A percentile compares a stretch with the other conserved stretches of the same genome.
Evolutionary conservation across 176 grass and related monocot genomes (phyloP).

Genomic region (Poa annua): DNA sequence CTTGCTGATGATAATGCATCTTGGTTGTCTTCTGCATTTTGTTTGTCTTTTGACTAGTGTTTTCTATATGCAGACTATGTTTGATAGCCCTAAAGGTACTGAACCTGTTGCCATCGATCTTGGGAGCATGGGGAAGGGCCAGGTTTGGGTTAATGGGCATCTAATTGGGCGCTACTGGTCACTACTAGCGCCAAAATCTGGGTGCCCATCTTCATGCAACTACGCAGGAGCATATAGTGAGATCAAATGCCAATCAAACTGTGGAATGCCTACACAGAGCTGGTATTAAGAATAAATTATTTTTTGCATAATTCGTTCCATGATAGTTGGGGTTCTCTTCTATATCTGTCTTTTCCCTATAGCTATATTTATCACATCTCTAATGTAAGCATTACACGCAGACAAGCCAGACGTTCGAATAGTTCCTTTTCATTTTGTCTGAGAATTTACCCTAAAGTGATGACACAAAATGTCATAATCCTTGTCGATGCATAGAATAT

Average conservation of each 20-base stretch:
- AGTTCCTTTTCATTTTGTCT: constrained; percentile 1
- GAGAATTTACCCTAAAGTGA: background rate
- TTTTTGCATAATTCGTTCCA: background rate
- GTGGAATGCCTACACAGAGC: constrained; percentile 89
- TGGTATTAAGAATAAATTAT: constrained; percentile 57
- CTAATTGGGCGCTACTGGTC: constrained; percentile 91
- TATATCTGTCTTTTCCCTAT: constrained; percentile 14
- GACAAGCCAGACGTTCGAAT: constrained; percentile 22
- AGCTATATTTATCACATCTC: background rate
- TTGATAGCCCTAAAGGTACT: constrained; percentile 77
- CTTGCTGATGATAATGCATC: background rate
- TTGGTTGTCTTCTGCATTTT: background rate
- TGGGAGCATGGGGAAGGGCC: constrained; percentile 97
- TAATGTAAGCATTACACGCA: constrained; percentile 28
- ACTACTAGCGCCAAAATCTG: constrained; percentile 64
- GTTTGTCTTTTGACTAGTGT: constrained; percentile 10
- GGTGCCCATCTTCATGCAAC: constrained; percentile 70
- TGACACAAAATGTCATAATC: constrained; percentile 10
- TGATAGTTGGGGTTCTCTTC: constrained; percentile 13
- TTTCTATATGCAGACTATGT: constrained; percentile 59
- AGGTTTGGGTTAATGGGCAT: constrained; percentile 92
- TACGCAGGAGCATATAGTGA: constrained; percentile 78
- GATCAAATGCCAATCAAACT: constrained; percentile 79
- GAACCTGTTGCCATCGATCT: constrained; percentile 79
- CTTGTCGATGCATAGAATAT: constrained; percentile 1